Conservation (phyloP, 768 basidiomycete genomes). For the Boletus patriciae region DNA sequence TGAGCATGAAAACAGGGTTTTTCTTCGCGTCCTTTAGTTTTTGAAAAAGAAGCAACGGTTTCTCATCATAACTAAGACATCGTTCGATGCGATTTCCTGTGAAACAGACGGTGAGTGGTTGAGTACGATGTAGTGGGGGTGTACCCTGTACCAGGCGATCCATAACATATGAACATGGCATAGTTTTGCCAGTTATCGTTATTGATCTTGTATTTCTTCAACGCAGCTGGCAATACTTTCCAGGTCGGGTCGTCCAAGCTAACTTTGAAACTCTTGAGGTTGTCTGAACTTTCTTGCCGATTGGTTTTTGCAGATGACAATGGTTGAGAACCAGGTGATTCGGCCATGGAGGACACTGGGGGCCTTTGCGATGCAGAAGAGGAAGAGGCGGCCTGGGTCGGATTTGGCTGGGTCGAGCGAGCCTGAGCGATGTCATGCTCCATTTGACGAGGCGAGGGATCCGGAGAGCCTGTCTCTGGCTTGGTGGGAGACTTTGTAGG, state of each 20-base stretch:
- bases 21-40: constrained; percentile 96
- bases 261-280: constrained; percentile 94
- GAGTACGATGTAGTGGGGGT: neutral
- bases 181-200: constrained; percentile 99
- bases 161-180: constrained; percentile 99
- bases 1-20: constrained; percentile 98
- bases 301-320: constrained; percentile 37
- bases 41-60: constrained; percentile 94
- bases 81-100: constrained; percentile 81
- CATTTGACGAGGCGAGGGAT: constrained; percentile 72
- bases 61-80: constrained; percentile 96
- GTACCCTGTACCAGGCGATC: constrained; percentile 65
- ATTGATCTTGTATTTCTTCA: constrained; percentile 99
- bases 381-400: constrained; percentile 19
- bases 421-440: constrained; percentile 63
- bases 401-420: constrained; percentile 28
- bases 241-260: constrained; percentile 97
- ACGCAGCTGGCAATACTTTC: constrained; percentile 96
- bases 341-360: constrained; percentile 29
- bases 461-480: constrained; percentile 69
- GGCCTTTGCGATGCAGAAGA: constrained; percentile 33
- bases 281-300: constrained; percentile 67
- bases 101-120: neutral
- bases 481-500: constrained; percentile 81
- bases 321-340: constrained; percentile 32